Evolutionary conservation across 306 rosid species (phyloP).

Genomic region (Cajanus cajan): DNA sequence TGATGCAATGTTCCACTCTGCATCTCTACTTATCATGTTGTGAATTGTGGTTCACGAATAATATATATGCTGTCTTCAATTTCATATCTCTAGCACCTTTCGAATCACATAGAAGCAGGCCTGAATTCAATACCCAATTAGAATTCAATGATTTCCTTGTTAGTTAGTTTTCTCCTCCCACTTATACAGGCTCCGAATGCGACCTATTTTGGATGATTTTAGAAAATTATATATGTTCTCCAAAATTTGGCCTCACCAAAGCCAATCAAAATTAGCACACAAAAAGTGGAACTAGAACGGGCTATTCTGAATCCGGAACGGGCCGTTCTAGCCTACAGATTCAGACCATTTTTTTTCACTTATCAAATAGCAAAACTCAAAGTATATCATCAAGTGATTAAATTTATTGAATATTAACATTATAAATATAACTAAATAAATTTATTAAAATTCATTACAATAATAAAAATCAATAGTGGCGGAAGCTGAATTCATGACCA

Average conservation of each 20-base stretch:
- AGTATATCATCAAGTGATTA: too few relatives aligned
- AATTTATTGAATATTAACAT: too few relatives aligned
- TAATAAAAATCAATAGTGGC: too few relatives aligned
- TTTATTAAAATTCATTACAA: too few relatives aligned
- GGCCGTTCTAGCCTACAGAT: too few relatives aligned
- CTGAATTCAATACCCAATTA: constrained; percentile 25
- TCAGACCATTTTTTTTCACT: too few relatives aligned
- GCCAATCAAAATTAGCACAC: too few relatives aligned
- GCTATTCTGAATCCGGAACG: too few relatives aligned
- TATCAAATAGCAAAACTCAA: too few relatives aligned
- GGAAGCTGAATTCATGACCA: too few relatives aligned
- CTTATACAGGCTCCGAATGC: constrained; percentile 10
- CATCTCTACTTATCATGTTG: constrained; percentile 36
- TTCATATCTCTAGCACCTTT: constrained; percentile 19
- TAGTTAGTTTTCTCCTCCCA: constrained; percentile 21
- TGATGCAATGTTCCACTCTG: constrained; percentile 54
- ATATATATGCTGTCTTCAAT: neutral
- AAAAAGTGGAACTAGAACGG: too few relatives aligned
- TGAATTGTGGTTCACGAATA: constrained; percentile 24
- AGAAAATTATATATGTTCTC: neutral
- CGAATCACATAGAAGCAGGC: constrained; percentile 26
- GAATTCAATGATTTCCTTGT: constrained; percentile 5
- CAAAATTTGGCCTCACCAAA: neutral
- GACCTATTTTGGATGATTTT: constrained; percentile 16
- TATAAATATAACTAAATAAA: too few relatives aligned